Evolutionary conservation across 2,329 filamentous ascomycete species (phyloP), one percentile per base, ranked within the genome.

Genomic region (Alternaria alternata): DNA sequence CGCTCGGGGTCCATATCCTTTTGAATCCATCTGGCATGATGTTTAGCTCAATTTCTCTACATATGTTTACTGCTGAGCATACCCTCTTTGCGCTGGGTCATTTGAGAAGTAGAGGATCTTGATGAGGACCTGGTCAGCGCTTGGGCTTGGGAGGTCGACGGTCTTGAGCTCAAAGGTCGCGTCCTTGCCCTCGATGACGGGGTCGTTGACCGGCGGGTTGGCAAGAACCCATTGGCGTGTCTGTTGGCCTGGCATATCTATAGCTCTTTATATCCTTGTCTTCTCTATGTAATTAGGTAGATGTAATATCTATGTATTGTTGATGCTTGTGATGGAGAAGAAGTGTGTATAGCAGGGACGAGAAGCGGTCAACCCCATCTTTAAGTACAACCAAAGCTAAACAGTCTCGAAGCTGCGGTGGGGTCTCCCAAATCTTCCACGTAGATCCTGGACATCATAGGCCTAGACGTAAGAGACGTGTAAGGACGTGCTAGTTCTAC

Each of bases 51-150:
- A 20, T 20, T 18, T 12, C 32, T 39, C n/a, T n/a, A 39, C 0
- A 39, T 14, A 11, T 18, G 0, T 39, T 11, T 20, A 39, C 38
- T 39, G 7, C 18, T 39, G 38, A 39, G 38, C 38, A 18, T 39
- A 41, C 18, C 46, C 46, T 36, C 46, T 24, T 14, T 49, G 46
- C 24, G 46, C 46, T 22, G 46, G 84, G 70, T 86, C 84, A 62
- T 85, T 86, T 62, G 82, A 84, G 51, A 85, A 68, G 62, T 73
- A 84, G 18, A 81, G 66, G 2, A 75, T 71, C 71, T 85, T 82
- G 54, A 85, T 61, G 20, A 86, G 79, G 59, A 83, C 72, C 70
- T 85, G 76, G 57, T 79, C 72, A 9, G 78, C 59, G 28, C 74
- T 68, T 9, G 79, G 75, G 32, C 72, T 38, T 3, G 81, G 75